Evolutionary conservation across 257 asterid species (phyloP), one percentile per base, ranked within the genome.

Genomic region (Lantana camara): DNA sequence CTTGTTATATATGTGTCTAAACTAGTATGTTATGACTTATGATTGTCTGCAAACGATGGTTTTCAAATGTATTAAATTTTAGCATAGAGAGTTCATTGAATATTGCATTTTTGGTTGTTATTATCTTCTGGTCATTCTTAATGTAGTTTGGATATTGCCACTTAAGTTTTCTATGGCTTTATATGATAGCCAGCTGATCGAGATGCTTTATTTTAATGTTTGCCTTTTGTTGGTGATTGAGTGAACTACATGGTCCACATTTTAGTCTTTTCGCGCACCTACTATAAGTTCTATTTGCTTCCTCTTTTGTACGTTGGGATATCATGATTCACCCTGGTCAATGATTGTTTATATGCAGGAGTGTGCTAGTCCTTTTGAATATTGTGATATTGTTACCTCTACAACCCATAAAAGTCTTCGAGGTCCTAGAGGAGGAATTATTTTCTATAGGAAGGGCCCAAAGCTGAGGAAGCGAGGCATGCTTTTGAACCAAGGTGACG

Each of bases 361-460:
- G 64, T 86, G 89, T 64, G 78, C 73, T 6, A 90, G 85, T 66
- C 97, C 99, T 44, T 84, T 93, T 70, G 95, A 92, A 63, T 81
- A 80, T 68, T 91, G 98, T 68, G 96, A 91, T 66, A 82, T 92
- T 64, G 97, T 92, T 53, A 92, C 97, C 57, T 88, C 99, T 30
- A 93, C 97, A 29, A 93, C 99, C 22, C 98, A 89, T 65, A 90
- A 90, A 79, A 90, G 99, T 84, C 97, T 93, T 48, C 76, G 97
- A 64, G 99, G 99, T 42, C 99, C 96, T 20, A 84, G 96, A 60
- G 96, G 96, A 54, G 97, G 99, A 44, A 90, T 90, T 64, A 90
- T 93, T 60, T 90, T 87, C 76, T 93, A 73, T 64, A 77, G 97
- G 78, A 90, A 83, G 81, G 97, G 99, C 2, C 80, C 91, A 17